Conservation (phyloP, 169 alveolate species). For the Plasmodium coatneyi region DNA sequence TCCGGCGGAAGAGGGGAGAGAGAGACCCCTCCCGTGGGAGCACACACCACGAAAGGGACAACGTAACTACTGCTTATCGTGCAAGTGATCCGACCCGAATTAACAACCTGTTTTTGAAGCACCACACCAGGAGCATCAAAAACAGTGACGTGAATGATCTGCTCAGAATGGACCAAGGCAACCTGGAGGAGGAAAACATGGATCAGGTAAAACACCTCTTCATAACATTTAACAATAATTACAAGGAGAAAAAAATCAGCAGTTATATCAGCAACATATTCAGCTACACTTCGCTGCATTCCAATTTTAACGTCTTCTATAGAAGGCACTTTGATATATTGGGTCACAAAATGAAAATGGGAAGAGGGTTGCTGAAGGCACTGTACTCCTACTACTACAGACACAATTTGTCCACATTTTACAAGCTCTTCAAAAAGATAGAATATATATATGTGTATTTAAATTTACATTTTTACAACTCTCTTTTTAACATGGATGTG, state of each 20-base stretch:
- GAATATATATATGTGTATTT: constrained; percentile 59
- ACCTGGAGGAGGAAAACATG: constrained; percentile 50
- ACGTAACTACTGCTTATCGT: not conserved
- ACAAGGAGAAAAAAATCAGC: constrained; percentile 65
- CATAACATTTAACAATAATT: constrained; percentile 43
- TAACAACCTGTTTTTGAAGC: constrained; percentile 30
- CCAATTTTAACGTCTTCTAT: constrained; percentile 47
- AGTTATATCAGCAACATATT: constrained; percentile 47
- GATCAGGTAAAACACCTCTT: constrained; percentile 53
- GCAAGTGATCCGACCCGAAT: not conserved
- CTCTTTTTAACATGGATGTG: constrained; percentile 14
- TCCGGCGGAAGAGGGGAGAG: not conserved
- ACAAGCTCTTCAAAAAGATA: constrained; percentile 50
- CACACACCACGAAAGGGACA: not conserved
- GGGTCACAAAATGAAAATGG: constrained; percentile 8
- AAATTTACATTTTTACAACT: constrained; percentile 29
- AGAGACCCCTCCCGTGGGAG: not conserved
- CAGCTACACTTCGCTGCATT: constrained; percentile 31
- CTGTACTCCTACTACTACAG: constrained; percentile 50
- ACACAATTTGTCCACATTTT: constrained; percentile 44
- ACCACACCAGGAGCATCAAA: constrained; percentile 1
- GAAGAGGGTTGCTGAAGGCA: constrained; percentile 21
- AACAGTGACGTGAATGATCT: constrained; percentile 18
- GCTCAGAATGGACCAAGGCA: not conserved
- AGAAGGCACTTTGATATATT: constrained; percentile 35